These are phyloP conservation scores for Lactarius tabidus DNA, from an alignment of 768 basidiomycete species.

Conservation along the genomic window DNA sequence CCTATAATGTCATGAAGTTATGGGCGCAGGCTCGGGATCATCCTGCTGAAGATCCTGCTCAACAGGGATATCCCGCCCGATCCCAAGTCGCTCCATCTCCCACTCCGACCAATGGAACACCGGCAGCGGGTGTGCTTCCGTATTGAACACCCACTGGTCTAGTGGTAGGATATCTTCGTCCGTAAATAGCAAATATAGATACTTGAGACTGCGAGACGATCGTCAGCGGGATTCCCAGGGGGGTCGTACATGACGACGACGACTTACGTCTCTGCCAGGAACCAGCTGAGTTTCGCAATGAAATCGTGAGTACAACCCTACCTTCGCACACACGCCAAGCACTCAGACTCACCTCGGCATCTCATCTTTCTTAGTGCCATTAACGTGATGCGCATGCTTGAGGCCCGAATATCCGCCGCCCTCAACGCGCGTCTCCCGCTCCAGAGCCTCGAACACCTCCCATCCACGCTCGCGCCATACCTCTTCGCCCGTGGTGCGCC, in stretches of 20 bases:
- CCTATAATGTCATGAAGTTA: no score
- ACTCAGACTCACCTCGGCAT: conserved; percentile 67
- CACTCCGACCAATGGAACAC: conserved; percentile 58
- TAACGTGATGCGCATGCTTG: conserved; percentile 40
- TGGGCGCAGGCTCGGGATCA: no score
- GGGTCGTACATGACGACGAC: conserved; percentile 13
- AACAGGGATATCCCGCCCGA: conserved; percentile 20
- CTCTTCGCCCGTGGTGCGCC: conserved; percentile 61
- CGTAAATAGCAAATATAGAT: conserved; percentile 64
- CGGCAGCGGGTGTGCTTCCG: conserved; percentile 72
- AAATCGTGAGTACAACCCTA: background rate
- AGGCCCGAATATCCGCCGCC: conserved; percentile 59
- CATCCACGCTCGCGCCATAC: conserved; percentile 72
- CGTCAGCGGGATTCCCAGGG: background rate
- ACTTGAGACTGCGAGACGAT: conserved; percentile 48
- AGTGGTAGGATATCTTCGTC: conserved; percentile 55
- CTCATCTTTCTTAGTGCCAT: conserved; percentile 40
- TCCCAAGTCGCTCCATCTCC: conserved; percentile 45
- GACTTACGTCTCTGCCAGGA: conserved; percentile 49
- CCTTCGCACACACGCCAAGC: background rate
- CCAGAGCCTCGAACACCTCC: conserved; percentile 64
- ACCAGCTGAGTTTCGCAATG: conserved; percentile 37
- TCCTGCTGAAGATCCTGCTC: no score
- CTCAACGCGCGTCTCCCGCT: conserved; percentile 52
- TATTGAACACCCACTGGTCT: conserved; percentile 46